A percentile compares a stretch with the other conserved stretches of the same genome.
Conservation (phyloP, 345 rosid species). For the Zanthoxylum bungeanum region DNA sequence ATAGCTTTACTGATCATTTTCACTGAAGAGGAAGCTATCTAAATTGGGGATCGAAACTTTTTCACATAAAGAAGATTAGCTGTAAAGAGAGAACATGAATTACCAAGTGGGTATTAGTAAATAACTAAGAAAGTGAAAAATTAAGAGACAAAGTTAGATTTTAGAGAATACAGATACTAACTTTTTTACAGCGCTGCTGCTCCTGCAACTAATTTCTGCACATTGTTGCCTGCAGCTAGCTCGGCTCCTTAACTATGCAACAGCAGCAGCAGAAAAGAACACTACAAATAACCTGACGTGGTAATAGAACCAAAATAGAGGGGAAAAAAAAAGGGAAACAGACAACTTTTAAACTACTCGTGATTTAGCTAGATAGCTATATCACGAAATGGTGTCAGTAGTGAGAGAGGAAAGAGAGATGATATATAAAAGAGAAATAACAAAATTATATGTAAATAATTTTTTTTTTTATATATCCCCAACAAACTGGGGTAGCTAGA, state of each 20-base stretch:
- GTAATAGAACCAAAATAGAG: constrained; percentile 26
- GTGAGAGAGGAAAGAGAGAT: constrained; percentile 15
- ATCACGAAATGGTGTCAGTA: constrained; percentile 16
- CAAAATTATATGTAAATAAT: too few species aligned
- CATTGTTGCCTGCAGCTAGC: constrained; percentile 19
- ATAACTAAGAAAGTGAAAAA: constrained; percentile 4
- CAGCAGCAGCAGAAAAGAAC: constrained; percentile 28
- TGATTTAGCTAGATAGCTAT: constrained; percentile 3
- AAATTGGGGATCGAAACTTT: neutral
- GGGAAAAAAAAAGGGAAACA: neutral
- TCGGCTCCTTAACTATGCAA: constrained; percentile 37
- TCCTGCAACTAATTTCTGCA: constrained; percentile 38
- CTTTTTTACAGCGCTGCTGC: constrained; percentile 46
- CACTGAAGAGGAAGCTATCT: constrained; percentile 3
- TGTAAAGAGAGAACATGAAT: constrained; percentile 22
- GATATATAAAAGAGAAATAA: constrained; percentile 15
- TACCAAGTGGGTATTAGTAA: constrained; percentile 10
- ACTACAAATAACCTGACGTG: constrained; percentile 48
- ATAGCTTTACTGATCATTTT: too few species aligned
- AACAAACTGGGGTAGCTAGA: constrained; percentile 28
- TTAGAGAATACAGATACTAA: constrained; percentile 41
- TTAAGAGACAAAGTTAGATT: constrained; percentile 19
- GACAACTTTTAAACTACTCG: constrained; percentile 2
- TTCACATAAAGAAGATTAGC: constrained; percentile 16
- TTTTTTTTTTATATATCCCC: too few species aligned